These are phyloP conservation scores for Sequoia sempervirens DNA, from an alignment of 75 land plant genomes.

Conservation along the genomic window DNA sequence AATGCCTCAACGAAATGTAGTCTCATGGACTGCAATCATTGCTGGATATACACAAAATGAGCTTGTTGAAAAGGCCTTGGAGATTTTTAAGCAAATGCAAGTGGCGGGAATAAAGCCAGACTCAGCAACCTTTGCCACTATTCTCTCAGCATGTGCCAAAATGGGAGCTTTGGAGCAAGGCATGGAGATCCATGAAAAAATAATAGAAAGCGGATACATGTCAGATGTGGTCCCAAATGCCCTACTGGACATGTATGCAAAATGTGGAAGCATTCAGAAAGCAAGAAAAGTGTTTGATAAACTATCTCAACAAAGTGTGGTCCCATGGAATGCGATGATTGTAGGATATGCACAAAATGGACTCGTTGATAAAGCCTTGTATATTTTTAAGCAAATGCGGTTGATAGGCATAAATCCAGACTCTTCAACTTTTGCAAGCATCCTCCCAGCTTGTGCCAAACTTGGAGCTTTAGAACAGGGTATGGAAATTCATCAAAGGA, in stretches of 20 bases:
- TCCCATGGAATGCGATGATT: conserved; percentile 71
- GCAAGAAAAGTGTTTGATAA: conserved; percentile 42
- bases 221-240: conserved; percentile 42
- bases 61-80: conserved; percentile 14
- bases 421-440: conserved; percentile 7
- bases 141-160: conserved; percentile 24
- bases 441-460: conserved; percentile 7
- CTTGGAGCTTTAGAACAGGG: conserved; percentile 10
- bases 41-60: conserved; percentile 34
- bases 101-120: conserved; percentile 31
- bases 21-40: conserved; percentile 49
- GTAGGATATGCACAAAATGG: conserved; percentile 44
- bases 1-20: conserved; percentile 30
- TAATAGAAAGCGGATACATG: conserved; percentile 25
- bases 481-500: conserved; percentile 13
- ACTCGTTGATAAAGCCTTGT: conserved; percentile 42
- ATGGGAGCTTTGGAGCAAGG: conserved; percentile 31
- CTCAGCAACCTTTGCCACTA: conserved; percentile 13
- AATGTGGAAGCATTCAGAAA: conserved; percentile 53
- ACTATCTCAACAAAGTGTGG: conserved; percentile 38
- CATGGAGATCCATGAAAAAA: conserved; percentile 24
- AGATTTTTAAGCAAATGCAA: conserved; percentile 32
- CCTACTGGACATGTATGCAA: conserved; percentile 56
- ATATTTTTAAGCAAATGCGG: conserved; percentile 47
- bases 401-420: conserved; percentile 42